phyloP scores from a whole-genome alignment of 108 stramenopile genomes.

The Conticribra guillardii region DNA sequence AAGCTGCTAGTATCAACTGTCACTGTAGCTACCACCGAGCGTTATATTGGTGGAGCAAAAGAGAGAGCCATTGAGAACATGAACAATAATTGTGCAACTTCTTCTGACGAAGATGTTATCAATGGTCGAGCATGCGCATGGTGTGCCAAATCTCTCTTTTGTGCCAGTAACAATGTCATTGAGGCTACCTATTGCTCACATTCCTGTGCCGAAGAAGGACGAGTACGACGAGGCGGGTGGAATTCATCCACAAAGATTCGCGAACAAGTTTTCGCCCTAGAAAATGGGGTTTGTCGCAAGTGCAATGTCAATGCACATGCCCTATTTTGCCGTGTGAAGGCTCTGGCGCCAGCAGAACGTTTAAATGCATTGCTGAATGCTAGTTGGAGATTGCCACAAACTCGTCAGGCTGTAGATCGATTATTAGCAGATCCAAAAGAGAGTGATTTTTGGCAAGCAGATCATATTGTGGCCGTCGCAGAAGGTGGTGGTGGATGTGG shows the following conservation, averaged over 20 bases:
- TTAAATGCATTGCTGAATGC: constrained; percentile 66
- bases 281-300: constrained; percentile 53
- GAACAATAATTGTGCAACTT: constrained; percentile 50
- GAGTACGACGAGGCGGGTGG: constrained; percentile 67
- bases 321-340: constrained; percentile 56
- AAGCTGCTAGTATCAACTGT: constrained; percentile 30
- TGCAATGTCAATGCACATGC: constrained; percentile 61
- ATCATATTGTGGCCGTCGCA: constrained; percentile 82
- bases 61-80: constrained; percentile 57
- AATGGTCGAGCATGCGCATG: constrained; percentile 60
- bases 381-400: constrained; percentile 66
- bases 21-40: constrained; percentile 37
- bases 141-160: constrained; percentile 46
- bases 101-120: constrained; percentile 47
- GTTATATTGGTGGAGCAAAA: constrained; percentile 70
- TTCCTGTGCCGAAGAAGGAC: constrained; percentile 65
- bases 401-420: constrained; percentile 51
- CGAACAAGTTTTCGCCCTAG: constrained; percentile 61
- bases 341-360: constrained; percentile 73
- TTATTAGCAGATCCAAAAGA: constrained; percentile 66
- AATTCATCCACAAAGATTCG: constrained; percentile 56
- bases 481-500: constrained; percentile 77
- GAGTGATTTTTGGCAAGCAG: constrained; percentile 86
- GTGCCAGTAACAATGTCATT: constrained; percentile 9
- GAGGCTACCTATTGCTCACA: constrained; percentile 65